Conservation (phyloP, 1,284 basidiomycete genomes). For the Bjerkandera adusta region DNA sequence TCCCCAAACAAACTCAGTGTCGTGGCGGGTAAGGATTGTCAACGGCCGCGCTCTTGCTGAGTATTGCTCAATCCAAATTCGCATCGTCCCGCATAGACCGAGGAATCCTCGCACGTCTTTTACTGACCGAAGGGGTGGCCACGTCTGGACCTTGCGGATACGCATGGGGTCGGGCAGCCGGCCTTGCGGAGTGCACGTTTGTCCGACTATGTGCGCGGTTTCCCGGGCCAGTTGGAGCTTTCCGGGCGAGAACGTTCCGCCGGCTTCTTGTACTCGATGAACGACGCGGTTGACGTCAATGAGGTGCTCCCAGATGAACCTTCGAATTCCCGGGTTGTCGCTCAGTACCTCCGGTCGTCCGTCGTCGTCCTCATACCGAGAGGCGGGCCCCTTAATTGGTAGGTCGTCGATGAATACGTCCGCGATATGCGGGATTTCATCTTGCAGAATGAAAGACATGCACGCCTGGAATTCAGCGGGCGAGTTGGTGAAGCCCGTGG, state of each 20-base stretch:
- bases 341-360: slow-evolving; percentile 24
- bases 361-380: slow-evolving; percentile 19
- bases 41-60: slow-evolving; percentile 16
- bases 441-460: slow-evolving; percentile 32
- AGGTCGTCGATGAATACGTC: slow-evolving; percentile 33
- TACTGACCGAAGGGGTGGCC: slow-evolving; percentile 20
- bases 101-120: slow-evolving; percentile 30
- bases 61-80: slow-evolving; percentile 31
- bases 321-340: slow-evolving; percentile 30
- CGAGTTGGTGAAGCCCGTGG: slow-evolving; percentile 39
- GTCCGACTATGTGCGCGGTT: slow-evolving; percentile 24
- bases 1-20: slow-evolving; percentile 25
- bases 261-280: slow-evolving; percentile 26
- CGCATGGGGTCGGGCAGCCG: slow-evolving; percentile 25
- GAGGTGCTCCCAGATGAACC: slow-evolving; percentile 33
- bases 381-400: slow-evolving; percentile 23
- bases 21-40: background rate
- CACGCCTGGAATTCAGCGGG: slow-evolving; percentile 33
- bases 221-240: slow-evolving; percentile 9
- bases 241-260: slow-evolving; percentile 21
- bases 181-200: slow-evolving; percentile 21
- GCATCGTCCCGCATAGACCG: slow-evolving; percentile 21
- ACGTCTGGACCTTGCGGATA: slow-evolving; percentile 28
- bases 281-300: slow-evolving; percentile 30
- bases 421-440: slow-evolving; percentile 33